Conservation (phyloP, 2,329 filamentous ascomycete genomes). For the Botrytis elliptica region DNA sequence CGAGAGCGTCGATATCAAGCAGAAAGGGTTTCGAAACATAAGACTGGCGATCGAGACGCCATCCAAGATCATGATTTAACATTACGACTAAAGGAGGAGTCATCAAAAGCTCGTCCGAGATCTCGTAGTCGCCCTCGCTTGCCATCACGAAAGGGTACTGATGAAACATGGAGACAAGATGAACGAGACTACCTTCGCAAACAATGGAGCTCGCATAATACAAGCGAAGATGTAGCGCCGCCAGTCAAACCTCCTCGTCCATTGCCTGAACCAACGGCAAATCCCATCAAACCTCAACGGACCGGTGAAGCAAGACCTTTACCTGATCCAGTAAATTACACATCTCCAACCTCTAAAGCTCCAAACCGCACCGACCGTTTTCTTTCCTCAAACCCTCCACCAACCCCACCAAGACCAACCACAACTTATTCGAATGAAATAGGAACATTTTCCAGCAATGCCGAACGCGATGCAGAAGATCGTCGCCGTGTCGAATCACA, state of each 20-base stretch:
- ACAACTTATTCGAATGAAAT: slow-evolving; percentile 44
- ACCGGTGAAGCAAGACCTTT: slow-evolving; percentile 42
- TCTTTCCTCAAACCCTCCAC: slow-evolving; percentile 49
- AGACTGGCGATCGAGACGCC: slow-evolving; percentile 29
- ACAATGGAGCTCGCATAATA: slow-evolving; percentile 39
- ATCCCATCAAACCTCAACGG: slow-evolving; percentile 36
- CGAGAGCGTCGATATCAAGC: slow-evolving; percentile 63
- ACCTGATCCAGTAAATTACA: slow-evolving; percentile 38
- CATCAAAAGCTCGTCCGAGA: slow-evolving; percentile 29
- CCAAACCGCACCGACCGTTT: slow-evolving; percentile 49
- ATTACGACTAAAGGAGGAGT: slow-evolving; percentile 35
- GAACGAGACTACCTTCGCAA: slow-evolving; percentile 53
- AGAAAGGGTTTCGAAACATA: slow-evolving; percentile 53
- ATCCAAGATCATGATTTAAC: slow-evolving; percentile 37
- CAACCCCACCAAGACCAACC: slow-evolving; percentile 38
- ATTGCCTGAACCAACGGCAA: slow-evolving; percentile 35
- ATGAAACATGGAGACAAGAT: slow-evolving; percentile 50
- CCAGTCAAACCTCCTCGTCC: slow-evolving; percentile 37
- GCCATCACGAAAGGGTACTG: slow-evolving; percentile 35
- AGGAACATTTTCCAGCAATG: slow-evolving; percentile 42
- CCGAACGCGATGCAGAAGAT: slow-evolving; percentile 52
- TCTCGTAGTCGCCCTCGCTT: slow-evolving; percentile 35
- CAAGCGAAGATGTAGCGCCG: slow-evolving; percentile 25
- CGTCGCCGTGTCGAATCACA: slow-evolving; percentile 48
- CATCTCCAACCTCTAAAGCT: slow-evolving; percentile 28